Base-by-base conservation (phyloP, 2,329 filamentous ascomycete species). In the Fonsecaea nubica region DNA sequence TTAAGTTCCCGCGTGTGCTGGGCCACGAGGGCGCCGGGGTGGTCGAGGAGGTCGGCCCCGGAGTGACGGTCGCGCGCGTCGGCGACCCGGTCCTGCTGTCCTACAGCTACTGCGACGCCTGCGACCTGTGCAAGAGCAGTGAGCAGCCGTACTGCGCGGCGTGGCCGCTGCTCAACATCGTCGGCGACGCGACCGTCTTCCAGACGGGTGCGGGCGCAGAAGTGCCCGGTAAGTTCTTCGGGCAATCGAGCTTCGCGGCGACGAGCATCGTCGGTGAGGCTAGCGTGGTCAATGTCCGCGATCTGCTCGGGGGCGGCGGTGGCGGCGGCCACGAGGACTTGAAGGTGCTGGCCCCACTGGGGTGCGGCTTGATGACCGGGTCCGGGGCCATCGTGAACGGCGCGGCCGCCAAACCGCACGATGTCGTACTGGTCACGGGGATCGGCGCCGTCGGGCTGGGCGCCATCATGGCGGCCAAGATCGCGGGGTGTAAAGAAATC, bases 1-100 rank as follows among this genome's bases (percentile, higher is more conserved):
- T 80, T 2, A 77, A 78, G 40, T 84, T 83, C 68, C 83, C 83
- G 0, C 74, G 78, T 32, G 79, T 86, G 0, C 74, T 85, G 15
- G 85, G 85, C 2, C 85, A 87, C 67, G 85, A 87, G 77, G 84
- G 84, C 79, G 76, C 82, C 1, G 84, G 85, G 6, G 81, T 84
- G 63, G 83, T 87, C 13, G 77, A 78, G 61, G 73, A 77, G 62
- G 74, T 82, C 50, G 83, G 82, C 3, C 71, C 74, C 2, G 77
- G 76, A 1, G 78, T 83, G 13, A 79, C 74, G 0, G 74, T 78
- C 6, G 82, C 81, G 13, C 74, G 79, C 57, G 68, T 76, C 33
- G 82, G 81, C 38, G 82, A 85, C 66, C 77, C 80, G 1, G 81
- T 84, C 4, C 72, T 85, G 13, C 74, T 84, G 4, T 82, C 81